Percentiles rank a stretch among this genome's conserved stretches.
These are phyloP conservation scores for Hygrocybe coccinea DNA, from an alignment of 768 basidiomycete species.

Conservation along the genomic window DNA sequence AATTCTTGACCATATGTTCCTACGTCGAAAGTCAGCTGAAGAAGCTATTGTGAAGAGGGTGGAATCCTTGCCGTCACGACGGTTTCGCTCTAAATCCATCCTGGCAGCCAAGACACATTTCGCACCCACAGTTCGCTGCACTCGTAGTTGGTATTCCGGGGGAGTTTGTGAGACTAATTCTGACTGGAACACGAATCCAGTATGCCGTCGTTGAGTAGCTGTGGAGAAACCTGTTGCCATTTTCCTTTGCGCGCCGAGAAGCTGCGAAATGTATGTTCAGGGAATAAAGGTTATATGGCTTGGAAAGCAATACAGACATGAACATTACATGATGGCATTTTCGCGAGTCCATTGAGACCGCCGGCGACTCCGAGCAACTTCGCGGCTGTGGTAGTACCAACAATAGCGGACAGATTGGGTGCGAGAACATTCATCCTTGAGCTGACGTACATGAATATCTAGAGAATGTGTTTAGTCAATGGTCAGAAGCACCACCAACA, in stretches of 20 bases:
- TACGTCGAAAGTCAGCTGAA: constrained; percentile 19
- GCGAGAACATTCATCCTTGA: constrained; percentile 98
- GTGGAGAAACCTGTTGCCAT: constrained; percentile 91
- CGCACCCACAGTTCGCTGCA: constrained; percentile 90
- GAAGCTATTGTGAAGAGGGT: neutral
- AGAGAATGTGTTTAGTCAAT: neutral
- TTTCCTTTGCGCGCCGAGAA: constrained; percentile 91
- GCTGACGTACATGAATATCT: constrained; percentile 99
- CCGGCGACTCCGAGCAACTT: constrained; percentile 97
- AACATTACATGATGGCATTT: constrained; percentile 94
- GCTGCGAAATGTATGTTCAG: constrained; percentile 38
- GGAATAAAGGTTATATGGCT: neutral
- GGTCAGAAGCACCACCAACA: constrained; percentile 3
- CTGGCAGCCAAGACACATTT: constrained; percentile 87
- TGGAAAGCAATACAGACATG: constrained; percentile 54
- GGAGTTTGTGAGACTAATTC: constrained; percentile 83
- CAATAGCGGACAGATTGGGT: constrained; percentile 96
- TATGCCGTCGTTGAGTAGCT: constrained; percentile 81
- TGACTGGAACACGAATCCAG: constrained; percentile 95
- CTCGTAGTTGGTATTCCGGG: constrained; percentile 83
- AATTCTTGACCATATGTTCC: constrained; percentile 77
- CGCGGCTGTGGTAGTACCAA: constrained; percentile 97
- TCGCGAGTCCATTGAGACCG: constrained; percentile 81
- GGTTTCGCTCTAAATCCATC: constrained; percentile 86
- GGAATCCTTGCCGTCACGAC: constrained; percentile 74